Percentiles rank a stretch among this genome's conserved stretches.
phyloP scores from a whole-genome alignment of 2,329 filamentous ascomycete species.

The Phyllosticta ampelicida region DNA sequence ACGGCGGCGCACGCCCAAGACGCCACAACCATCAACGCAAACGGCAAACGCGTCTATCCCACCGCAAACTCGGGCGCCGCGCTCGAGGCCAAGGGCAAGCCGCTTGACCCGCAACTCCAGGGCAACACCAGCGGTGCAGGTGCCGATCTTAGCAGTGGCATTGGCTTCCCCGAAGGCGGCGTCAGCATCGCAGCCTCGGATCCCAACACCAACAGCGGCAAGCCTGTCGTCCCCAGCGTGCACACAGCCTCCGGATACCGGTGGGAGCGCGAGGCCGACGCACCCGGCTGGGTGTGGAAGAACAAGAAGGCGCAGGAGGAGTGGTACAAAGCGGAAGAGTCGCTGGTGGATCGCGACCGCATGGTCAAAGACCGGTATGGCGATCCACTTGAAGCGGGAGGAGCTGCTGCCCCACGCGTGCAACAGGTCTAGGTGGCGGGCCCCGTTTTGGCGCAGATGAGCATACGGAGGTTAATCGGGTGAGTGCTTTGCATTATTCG shows the following conservation, averaged over 20 bases:
- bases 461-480: too few relatives aligned
- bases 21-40: slow-evolving; percentile 23
- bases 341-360: slow-evolving; percentile 22
- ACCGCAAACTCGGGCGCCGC: not conserved
- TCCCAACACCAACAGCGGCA: not conserved
- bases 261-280: slow-evolving; percentile 26
- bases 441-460: too few relatives aligned
- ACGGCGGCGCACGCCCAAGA: not conserved
- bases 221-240: slow-evolving; percentile 1
- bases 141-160: too few relatives aligned
- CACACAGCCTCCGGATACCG: slow-evolving; percentile 25
- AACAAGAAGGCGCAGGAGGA: slow-evolving; percentile 27
- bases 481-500: too few relatives aligned
- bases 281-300: slow-evolving; percentile 29
- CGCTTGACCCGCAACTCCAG: not conserved
- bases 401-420: too few relatives aligned
- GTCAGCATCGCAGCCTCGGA: too few relatives aligned
- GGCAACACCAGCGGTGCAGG: not conserved
- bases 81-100: not conserved
- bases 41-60: slow-evolving; percentile 25
- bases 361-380: slow-evolving; percentile 20
- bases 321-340: slow-evolving; percentile 23
- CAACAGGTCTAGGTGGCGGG: too few relatives aligned
- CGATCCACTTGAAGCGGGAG: too few relatives aligned
- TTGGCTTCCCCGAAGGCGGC: too few relatives aligned